A percentile compares a stretch with the other conserved stretches of the same genome.
Evolutionary conservation across 2,329 filamentous ascomycete genomes (phyloP).

Genomic region (Immersiporthe knoxdaviesiana): DNA sequence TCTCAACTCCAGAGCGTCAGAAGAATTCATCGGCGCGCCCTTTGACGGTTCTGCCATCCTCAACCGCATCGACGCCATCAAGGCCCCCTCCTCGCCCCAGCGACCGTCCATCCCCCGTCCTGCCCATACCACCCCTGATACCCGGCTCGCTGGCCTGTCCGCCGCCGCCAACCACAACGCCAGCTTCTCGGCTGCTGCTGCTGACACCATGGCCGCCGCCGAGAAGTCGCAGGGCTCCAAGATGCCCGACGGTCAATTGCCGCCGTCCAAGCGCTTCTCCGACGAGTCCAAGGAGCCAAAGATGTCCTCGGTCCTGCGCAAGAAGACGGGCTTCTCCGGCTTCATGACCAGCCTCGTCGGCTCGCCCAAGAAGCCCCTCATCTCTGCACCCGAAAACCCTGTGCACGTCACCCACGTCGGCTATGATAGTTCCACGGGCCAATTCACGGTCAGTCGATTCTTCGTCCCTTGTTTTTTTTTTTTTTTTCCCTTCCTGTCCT

Average conservation of each 20-base stretch:
- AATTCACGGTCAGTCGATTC: slow-evolving; percentile 78
- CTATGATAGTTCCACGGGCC: slow-evolving; percentile 93
- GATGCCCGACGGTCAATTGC: slow-evolving; percentile 49
- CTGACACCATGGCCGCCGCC: slow-evolving; percentile 52
- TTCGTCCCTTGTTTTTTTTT: not conserved
- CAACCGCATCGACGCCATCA: slow-evolving; percentile 60
- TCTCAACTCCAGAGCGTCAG: slow-evolving; percentile 51
- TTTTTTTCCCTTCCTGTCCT: not conserved
- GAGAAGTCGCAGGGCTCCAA: slow-evolving; percentile 48
- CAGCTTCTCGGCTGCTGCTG: slow-evolving; percentile 62
- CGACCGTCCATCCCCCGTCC: slow-evolving; percentile 35
- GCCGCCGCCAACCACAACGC: slow-evolving; percentile 67
- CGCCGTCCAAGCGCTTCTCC: slow-evolving; percentile 72
- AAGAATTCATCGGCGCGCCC: slow-evolving; percentile 66
- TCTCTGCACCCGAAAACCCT: slow-evolving; percentile 96
- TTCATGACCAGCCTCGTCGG: slow-evolving; percentile 84
- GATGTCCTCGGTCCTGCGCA: slow-evolving; percentile 63
- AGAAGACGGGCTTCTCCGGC: slow-evolving; percentile 86
- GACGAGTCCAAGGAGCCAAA: slow-evolving; percentile 73
- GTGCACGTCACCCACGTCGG: slow-evolving; percentile 98
- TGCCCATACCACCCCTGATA: slow-evolving; percentile 57
- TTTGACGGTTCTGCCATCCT: slow-evolving; percentile 68
- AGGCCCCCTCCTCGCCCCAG: slow-evolving; percentile 37
- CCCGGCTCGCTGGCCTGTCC: slow-evolving; percentile 53
- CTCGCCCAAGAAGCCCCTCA: slow-evolving; percentile 86